phyloP scores from a whole-genome alignment of 495 filamentous ascomycete genomes.

The Tuber aestivum region DNA sequence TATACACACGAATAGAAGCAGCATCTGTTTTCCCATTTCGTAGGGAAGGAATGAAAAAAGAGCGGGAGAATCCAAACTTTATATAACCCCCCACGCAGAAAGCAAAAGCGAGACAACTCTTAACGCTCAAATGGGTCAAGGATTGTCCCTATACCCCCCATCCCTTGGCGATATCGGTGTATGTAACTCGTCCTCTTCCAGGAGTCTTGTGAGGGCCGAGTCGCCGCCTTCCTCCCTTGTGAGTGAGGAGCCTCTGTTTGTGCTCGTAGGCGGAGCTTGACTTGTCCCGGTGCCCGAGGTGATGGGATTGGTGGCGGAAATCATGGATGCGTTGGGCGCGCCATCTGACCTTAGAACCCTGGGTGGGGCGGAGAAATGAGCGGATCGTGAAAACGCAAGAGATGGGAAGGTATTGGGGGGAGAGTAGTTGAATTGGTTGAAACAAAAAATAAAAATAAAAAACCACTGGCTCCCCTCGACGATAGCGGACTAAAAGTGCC shows the following conservation, averaged over 20 bases:
- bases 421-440: not conserved
- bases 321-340: not conserved
- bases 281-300: not conserved
- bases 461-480: slow-evolving; percentile 30
- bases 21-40: not conserved
- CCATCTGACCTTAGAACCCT: not conserved
- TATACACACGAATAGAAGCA: not conserved
- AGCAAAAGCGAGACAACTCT: not conserved
- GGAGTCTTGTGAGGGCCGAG: not conserved
- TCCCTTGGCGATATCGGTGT: not conserved
- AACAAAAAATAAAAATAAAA: slow-evolving; percentile 10
- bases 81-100: not conserved
- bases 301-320: not conserved
- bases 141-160: not conserved
- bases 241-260: not conserved
- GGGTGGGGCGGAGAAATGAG: not conserved
- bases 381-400: slow-evolving; percentile 10
- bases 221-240: not conserved
- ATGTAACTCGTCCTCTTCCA: not conserved
- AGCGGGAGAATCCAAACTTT: not conserved
- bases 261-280: not conserved
- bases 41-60: not conserved
- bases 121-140: not conserved
- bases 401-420: not conserved
- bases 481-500: not conserved